A percentile compares a stretch with the other conserved stretches of the same genome.
These are phyloP conservation scores for Aureobasidium sp. DNA, from an alignment of 2,329 filamentous ascomycete genomes.

Conservation along the genomic window DNA sequence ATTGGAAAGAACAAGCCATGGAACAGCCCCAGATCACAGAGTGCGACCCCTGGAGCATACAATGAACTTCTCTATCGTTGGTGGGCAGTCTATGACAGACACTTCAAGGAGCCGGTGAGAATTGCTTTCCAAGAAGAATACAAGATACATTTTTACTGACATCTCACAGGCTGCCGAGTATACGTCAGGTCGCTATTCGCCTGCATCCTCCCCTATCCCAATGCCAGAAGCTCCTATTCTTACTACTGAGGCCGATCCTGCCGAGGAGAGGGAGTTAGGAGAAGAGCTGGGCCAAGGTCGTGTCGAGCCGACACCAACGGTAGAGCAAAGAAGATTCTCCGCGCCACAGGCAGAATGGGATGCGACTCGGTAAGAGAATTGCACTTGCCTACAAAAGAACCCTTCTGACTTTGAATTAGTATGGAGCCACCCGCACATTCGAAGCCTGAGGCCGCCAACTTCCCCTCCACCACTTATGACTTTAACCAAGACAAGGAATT, in stretches of 20 bases:
- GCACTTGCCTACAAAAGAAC: not conserved
- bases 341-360: slow-evolving; percentile 57
- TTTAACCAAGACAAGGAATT: slow-evolving; percentile 72
- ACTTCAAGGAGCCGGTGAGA: slow-evolving; percentile 53
- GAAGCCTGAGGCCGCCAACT: slow-evolving; percentile 76
- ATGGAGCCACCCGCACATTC: slow-evolving; percentile 53
- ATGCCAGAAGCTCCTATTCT: slow-evolving; percentile 26
- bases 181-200: slow-evolving; percentile 17
- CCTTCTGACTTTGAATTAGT: slow-evolving; percentile 12
- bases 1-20: slow-evolving; percentile 91
- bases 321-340: slow-evolving; percentile 46
- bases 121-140: not conserved
- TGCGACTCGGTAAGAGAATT: slow-evolving; percentile 46
- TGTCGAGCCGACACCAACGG: slow-evolving; percentile 37
- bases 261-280: slow-evolving; percentile 36
- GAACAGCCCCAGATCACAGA: slow-evolving; percentile 36
- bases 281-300: slow-evolving; percentile 39
- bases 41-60: slow-evolving; percentile 56
- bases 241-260: slow-evolving; percentile 37
- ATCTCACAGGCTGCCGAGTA: slow-evolving; percentile 11
- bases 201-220: not conserved
- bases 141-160: slow-evolving; percentile 11
- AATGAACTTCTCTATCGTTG: slow-evolving; percentile 78
- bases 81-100: slow-evolving; percentile 91
- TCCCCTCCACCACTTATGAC: slow-evolving; percentile 69